Evolutionary conservation across 2,329 filamentous ascomycete species (phyloP), one percentile per base, ranked within the genome.

Genomic region (Diaporthe citri): DNA sequence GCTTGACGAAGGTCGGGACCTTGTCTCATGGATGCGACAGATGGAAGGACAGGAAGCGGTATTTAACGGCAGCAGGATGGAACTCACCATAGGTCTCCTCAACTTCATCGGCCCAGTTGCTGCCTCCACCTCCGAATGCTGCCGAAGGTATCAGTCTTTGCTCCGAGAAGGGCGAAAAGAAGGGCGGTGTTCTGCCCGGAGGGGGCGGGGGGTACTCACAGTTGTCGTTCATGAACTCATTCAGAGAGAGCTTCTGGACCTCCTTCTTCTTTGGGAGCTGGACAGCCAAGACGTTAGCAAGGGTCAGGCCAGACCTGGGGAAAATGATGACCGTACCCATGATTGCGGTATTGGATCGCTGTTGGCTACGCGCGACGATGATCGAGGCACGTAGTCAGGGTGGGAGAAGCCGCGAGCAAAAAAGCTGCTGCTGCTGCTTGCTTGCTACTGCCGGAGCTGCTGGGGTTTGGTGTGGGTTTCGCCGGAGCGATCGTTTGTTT

Each of bases 51-150:
- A 46, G 57, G 36, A 41, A 31, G 71, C 59, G 71, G 59, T 39
- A 72, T 64, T 64, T 64, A 55, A 36, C 17, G 75, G 70, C 70
- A 59, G 75, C 73, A 75, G 55, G 57, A 69, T 41, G 72, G 9
- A 74, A 87, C 92, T 88, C 90, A 96, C 94, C 88, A 85, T 92
- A 91, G 79, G 94, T 90, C 82, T 98, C 95, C 86, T 99, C 97
- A 88, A 99, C 98, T 85, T 99, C 97, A 87, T 99, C 97, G 81
- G 97, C 97, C 97, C 97, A 99, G 80, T 97, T 98, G 83, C 96
- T 71, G 34, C 75, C 95, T 67, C 64, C 67, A 57, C 51, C 71
- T 80, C 87, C 89, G 78, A 87, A 88, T 78, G 86, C 87, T 88
- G 72, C 64, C 75, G 74, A 75, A 41, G 76, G 48, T 78, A 81